Evolutionary conservation across 306 rosid genomes (phyloP).

Genomic region (Styphnolobium japonicum): DNA sequence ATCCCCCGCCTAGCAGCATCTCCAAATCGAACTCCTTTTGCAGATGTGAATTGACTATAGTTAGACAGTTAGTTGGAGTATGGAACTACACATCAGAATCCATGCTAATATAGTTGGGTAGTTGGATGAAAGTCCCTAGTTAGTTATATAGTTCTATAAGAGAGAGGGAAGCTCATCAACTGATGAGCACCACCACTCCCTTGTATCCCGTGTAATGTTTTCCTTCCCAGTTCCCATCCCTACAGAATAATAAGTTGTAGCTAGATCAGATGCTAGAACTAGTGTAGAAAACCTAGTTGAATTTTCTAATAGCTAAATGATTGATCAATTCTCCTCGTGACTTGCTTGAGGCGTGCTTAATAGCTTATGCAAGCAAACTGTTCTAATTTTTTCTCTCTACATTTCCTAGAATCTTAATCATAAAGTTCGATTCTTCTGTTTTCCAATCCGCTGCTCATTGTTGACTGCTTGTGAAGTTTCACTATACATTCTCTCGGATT

Average conservation of each 20-base stretch:
- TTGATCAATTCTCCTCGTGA: not conserved
- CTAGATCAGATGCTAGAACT: not conserved
- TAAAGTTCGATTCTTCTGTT: not conserved
- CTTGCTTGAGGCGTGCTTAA: not conserved
- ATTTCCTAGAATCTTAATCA: not conserved
- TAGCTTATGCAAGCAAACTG: not conserved
- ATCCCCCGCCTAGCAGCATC: slow-evolving; percentile 36
- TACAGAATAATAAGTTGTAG: not conserved
- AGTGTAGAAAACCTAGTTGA: not conserved
- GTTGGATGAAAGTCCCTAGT: not conserved
- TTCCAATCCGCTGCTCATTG: slow-evolving; percentile 6
- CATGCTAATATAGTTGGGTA: not conserved
- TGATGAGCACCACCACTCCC: not conserved
- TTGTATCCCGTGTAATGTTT: not conserved
- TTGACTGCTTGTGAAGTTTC: slow-evolving; percentile 15
- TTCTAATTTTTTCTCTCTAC: not conserved
- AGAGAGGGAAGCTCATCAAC: not conserved
- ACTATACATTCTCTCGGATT: not conserved
- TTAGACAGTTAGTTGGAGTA: not conserved
- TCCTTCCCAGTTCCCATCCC: not conserved
- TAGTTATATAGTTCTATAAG: not conserved
- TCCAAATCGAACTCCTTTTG: slow-evolving; percentile 65
- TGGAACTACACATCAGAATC: not conserved
- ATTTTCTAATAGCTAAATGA: not conserved
- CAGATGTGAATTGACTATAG: slow-evolving; percentile 48